Evolutionary conservation across 306 rosid species (phyloP), one percentile per base, ranked within the genome.

Genomic region (Vicia villosa): DNA sequence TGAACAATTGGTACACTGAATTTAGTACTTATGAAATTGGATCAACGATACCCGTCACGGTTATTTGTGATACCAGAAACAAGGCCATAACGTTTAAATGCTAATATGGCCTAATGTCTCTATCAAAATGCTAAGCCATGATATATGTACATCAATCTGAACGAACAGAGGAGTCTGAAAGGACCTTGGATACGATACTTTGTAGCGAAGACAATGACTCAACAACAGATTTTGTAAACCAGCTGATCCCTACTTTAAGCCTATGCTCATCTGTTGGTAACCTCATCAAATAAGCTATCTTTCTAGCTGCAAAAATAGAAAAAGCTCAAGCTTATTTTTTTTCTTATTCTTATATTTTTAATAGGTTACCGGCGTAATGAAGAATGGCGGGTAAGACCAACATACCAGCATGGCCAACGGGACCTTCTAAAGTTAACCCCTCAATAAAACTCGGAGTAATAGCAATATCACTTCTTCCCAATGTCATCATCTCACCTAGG

Each of bases 401-500:
- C 78, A 62, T 81, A 91, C 97, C 97, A 14, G 96, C 65, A 79
- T 94, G 98, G 62, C 98, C 98, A 43, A 88, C 58, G 17, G 89
- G 88, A 63, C 98, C 97, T 55, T 94, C 97, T 67, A 90, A 66
- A 42, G 98, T 94, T 46, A 94, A 83, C 43, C 98, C 98, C 47
- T 94, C 98, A 10, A 88, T 55, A 78, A 94, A 94, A 81, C 92
- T 90, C 9, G 98, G 98, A 72, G 98, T 77, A 77, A 94, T 66
- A 43, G 92, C 96, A 74, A 92, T 97, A 63, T 94, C 97, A 66
- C 77, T 82, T 80, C 96, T 90, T 64, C 98, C 98, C 74, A 94
- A 74, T 30, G 89, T 87, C 84, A 93, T 94, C 98, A 93, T 94
- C 81, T 94, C 98, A 20, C 98, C 98, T 63, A 94, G 82, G 79